phyloP scores from a whole-genome alignment of 129 eudicot genomes.

The Arctium minus region DNA sequence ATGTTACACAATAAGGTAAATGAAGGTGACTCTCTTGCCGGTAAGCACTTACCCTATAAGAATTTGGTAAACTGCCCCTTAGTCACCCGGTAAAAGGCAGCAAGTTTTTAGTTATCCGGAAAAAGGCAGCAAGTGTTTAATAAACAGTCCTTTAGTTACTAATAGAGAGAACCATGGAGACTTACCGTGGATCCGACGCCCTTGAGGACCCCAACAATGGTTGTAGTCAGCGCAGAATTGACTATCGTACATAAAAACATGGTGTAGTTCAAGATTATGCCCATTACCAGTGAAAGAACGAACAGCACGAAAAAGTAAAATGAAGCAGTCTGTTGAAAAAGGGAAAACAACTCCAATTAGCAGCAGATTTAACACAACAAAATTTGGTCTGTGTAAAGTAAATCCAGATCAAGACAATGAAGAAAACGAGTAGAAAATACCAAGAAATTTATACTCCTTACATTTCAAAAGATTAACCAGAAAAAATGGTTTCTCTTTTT shows the following conservation, averaged over 20 bases:
- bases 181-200: constrained; percentile 98
- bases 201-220: constrained; percentile 98
- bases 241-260: constrained; percentile 98
- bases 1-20: no score
- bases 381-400: not conserved
- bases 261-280: constrained; percentile 90
- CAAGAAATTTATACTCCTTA: not conserved
- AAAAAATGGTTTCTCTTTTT: no score
- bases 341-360: not conserved
- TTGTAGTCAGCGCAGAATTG: constrained; percentile 93
- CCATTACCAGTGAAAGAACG: constrained; percentile 88
- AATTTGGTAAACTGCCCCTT: no score
- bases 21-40: no score
- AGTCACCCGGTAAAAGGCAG: not conserved
- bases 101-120: not conserved
- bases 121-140: not conserved
- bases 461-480: no score
- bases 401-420: not conserved
- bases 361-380: not conserved
- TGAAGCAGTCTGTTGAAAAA: constrained; percentile 66
- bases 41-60: no score
- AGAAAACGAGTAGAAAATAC: not conserved
- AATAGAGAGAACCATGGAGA: not conserved
- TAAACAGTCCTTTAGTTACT: no score
- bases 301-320: constrained; percentile 60